Conservation (phyloP, 352 stramenopile genomes). For the Phytophthora pini region DNA sequence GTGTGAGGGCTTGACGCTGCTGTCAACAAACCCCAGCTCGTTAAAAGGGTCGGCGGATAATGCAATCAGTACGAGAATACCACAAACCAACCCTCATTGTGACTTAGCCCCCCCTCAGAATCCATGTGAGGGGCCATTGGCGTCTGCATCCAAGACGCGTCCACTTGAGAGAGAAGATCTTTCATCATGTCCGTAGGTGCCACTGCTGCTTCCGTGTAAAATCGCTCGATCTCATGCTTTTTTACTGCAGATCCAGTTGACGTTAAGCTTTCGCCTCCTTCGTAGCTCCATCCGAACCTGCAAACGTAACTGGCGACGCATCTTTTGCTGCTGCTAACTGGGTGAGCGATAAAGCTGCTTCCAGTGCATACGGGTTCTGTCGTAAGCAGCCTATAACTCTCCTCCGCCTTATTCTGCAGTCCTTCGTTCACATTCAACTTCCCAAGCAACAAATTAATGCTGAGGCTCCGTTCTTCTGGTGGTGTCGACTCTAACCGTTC, state of each 20-base stretch:
- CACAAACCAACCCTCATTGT: too few relatives aligned
- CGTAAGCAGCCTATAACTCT: constrained; percentile 62
- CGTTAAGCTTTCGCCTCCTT: constrained; percentile 20
- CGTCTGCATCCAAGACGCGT: constrained; percentile 65
- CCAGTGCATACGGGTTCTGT: constrained; percentile 79
- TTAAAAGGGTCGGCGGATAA: too few relatives aligned
- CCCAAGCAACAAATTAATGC: too few relatives aligned
- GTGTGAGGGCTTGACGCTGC: too few relatives aligned
- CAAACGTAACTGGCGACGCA: constrained; percentile 33
- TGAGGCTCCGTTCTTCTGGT: constrained; percentile 49
- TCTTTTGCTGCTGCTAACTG: constrained; percentile 50
- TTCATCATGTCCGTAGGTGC: constrained; percentile 7
- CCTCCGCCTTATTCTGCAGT: constrained; percentile 61
- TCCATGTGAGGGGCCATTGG: too few relatives aligned
- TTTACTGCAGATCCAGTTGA: constrained; percentile 3
- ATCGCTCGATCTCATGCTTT: constrained; percentile 57
- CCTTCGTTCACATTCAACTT: constrained; percentile 70
- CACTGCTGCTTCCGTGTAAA: constrained; percentile 41
- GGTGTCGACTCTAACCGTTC: constrained; percentile 66
- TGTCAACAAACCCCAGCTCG: too few relatives aligned
- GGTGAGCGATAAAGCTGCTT: constrained; percentile 82
- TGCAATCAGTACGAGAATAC: too few relatives aligned
- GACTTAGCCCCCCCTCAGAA: too few relatives aligned
- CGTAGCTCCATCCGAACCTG: constrained; percentile 15
- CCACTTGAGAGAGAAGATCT: constrained; percentile 17